Base-by-base conservation (phyloP, 257 asterid genomes). In the Dorcoceras hygrometricum region DNA sequence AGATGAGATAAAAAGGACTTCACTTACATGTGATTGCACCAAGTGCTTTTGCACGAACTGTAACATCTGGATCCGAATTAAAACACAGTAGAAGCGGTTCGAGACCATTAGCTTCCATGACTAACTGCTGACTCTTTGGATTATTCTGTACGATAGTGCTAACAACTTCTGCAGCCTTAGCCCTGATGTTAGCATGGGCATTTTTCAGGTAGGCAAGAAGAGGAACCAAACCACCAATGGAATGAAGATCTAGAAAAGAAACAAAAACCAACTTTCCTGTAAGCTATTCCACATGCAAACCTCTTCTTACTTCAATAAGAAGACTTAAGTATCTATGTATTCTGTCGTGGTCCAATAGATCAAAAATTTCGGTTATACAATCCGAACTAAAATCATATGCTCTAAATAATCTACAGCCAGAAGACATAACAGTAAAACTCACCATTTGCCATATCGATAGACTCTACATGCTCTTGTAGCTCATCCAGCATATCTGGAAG, bases 361-460 rank as follows among this genome's bases (percentile, higher is more conserved):
- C 1, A 34, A 34, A 0, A 39, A 9, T 36, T 36, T 10, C 16
- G 16, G 10, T 36, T 8, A 36, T 1, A 32, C 4, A 25, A 16
- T 57, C 7, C 27, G 19, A 29, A 57, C 4, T 10, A 55, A 7
- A 48, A 43, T 57, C 3, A 26, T 20, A 6, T 11, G 14, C 65
- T 48, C 24, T 12, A 23, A 65, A 65, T 31, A 43, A 43, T 34
- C 20, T 29, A 23, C 2, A 19, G 46, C 31, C 8, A 59, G 32
- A 32, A 57, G 23, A 22, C 19, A 36, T 7, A 31, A 43, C 56
- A 4, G 46, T 57, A 34, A 62, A 69, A 78, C 97, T 81, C 68
- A 94, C 99, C 99, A 76, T 94, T 88, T 29, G 99, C 99, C 84
- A 82, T 82, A 76, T 94, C 99, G 55, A 94, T 88, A 4, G 91